Percentiles rank a stretch among this genome's conserved stretches.
Conservation (phyloP, 257 asterid species). For the Thymus quinquecostatus region DNA sequence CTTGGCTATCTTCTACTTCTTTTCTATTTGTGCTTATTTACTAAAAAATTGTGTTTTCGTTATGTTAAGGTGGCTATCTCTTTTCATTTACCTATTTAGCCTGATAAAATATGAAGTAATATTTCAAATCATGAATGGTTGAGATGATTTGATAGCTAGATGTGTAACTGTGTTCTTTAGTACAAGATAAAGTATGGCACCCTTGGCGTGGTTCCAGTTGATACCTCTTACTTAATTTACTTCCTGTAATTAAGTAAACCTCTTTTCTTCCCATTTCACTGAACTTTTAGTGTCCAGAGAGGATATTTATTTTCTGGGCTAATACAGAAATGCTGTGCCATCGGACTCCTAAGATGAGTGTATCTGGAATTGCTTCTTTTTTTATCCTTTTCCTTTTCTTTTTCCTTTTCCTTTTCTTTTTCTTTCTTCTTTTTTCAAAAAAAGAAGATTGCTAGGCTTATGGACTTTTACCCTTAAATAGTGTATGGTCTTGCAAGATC, state of each 20-base stretch:
- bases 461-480: neutral
- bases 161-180: neutral
- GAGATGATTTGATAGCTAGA: constrained; percentile 26
- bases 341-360: neutral
- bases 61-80: too few relatives aligned
- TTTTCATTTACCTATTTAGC: neutral
- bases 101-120: constrained; percentile 11
- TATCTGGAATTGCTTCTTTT: too few relatives aligned
- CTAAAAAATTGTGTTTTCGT: too few relatives aligned
- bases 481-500: constrained; percentile 10
- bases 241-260: too few relatives aligned
- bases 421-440: too few relatives aligned
- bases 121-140: constrained; percentile 16
- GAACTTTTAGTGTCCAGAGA: neutral
- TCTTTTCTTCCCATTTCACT: neutral
- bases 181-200: neutral
- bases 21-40: constrained; percentile 8
- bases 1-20: constrained; percentile 18
- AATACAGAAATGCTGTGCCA: neutral
- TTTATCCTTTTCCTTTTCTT: too few relatives aligned
- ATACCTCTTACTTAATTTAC: too few relatives aligned
- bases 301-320: neutral
- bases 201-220: too few relatives aligned
- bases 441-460: too few relatives aligned
- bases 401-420: too few relatives aligned